phyloP scores from a whole-genome alignment of 177 flowering plant species.

The Tripterygium wilfordii region DNA sequence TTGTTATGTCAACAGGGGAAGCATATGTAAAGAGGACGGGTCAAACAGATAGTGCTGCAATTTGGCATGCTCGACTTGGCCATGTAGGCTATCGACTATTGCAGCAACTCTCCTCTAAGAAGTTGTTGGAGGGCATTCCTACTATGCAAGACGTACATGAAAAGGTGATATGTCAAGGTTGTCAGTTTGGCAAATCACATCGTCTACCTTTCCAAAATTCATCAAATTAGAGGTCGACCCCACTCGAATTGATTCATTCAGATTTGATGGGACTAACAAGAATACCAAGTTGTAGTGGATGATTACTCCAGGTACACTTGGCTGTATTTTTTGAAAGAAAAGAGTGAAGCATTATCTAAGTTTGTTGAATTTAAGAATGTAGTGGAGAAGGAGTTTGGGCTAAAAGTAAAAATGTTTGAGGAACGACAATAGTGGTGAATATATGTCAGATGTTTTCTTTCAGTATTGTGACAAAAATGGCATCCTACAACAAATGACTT shows the following conservation, averaged over 20 bases:
- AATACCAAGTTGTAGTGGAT: conserved; percentile 5
- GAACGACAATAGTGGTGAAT: neutral
- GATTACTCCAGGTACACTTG: conserved; percentile 4
- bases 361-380: neutral
- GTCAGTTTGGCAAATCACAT: conserved; percentile 12
- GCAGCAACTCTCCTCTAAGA: conserved; percentile 11
- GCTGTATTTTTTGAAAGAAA: conserved; percentile 3
- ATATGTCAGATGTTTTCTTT: neutral
- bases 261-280: conserved; percentile 11
- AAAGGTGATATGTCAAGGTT: conserved; percentile 5
- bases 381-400: conserved; percentile 4
- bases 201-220: neutral
- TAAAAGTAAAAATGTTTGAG: neutral
- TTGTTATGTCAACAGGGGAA: conserved; percentile 11
- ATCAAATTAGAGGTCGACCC: neutral
- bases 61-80: conserved; percentile 18
- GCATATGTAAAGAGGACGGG: conserved; percentile 16
- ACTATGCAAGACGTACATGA: neutral
- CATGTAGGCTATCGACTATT: conserved; percentile 17
- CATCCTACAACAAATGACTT: no score
- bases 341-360: conserved; percentile 1
- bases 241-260: conserved; percentile 6
- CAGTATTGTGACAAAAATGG: no score
- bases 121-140: conserved; percentile 13
- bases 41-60: conserved; percentile 1